phyloP scores from a whole-genome alignment of 345 rosid genomes.

The Citrus cavaleriei region DNA sequence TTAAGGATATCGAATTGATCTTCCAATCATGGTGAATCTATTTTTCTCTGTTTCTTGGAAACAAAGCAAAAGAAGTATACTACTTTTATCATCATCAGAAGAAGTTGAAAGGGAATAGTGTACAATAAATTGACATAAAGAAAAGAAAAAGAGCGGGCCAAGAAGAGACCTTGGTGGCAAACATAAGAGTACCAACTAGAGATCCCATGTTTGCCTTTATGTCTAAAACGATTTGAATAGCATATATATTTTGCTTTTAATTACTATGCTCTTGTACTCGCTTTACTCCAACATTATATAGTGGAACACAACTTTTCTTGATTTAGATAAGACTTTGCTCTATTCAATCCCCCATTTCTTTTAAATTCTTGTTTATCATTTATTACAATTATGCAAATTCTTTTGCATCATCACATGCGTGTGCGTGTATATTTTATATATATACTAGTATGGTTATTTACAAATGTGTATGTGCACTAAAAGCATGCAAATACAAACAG shows the following conservation, averaged over 20 bases:
- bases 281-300: constrained; percentile 50
- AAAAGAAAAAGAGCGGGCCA: background rate
- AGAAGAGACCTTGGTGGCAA: constrained; percentile 58
- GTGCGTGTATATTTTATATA: background rate
- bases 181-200: constrained; percentile 44
- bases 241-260: constrained; percentile 29
- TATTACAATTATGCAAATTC: background rate
- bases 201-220: constrained; percentile 47
- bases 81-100: background rate
- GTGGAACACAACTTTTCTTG: constrained; percentile 51
- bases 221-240: constrained; percentile 49
- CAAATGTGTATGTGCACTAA: background rate
- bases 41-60: background rate
- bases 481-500: background rate
- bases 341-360: background rate
- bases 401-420: constrained; percentile 11
- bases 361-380: background rate
- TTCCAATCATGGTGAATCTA: background rate
- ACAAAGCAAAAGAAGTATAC: background rate
- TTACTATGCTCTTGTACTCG: constrained; percentile 22
- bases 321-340: constrained; percentile 26
- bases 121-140: constrained; percentile 8
- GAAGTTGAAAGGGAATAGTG: background rate
- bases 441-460: background rate
- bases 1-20: background rate